Base-by-base conservation (phyloP, 2,329 filamentous ascomycete genomes). In the Diaporthe sp. region DNA sequence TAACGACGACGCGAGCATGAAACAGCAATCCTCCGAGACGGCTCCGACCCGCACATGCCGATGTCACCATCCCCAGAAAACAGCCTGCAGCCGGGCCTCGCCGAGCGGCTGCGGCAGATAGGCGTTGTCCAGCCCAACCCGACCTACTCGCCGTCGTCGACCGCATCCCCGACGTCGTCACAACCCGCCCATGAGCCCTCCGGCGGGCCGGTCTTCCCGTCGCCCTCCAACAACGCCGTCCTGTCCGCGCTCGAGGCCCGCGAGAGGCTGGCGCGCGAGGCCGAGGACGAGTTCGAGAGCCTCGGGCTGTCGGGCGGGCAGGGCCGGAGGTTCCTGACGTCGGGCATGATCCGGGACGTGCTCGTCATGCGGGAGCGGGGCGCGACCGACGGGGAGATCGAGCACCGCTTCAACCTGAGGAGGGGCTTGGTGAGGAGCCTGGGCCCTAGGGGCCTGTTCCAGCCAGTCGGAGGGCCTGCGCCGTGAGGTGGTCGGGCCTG, bases 51-150 rank as follows among this genome's bases (percentile, higher is more conserved):
- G n/a, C 85, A 88, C 78, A 79, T 81, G 49, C 77, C 81, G 15
- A 79, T 81, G 49, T 77, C 81, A 17, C 28, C 81, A n/a, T 6
- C 55, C 31, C 79, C 82, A 55, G 78, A 78, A 7, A 46, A 34
- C 25, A 73, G 71, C 71, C 79, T 83, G 25, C 82, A 84, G 60
- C 80, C 84, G n/a, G 86, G 83, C 77, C 91, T 90, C 81, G 87
- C 89, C 12, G 82, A 83, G 67, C 88, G 90, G 22, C 85, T 91
- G 7, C 85, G 85, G 37, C 82, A 88, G 77, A 90, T 91, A 86
- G 90, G 89, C 79, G 83, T 90, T 42, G 89, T 86, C 12, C 85
- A 88, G 62, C 89, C 90, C 6, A 89, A 88, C 77, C 89, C 89
- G 42, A 90, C 87, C 6, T 87, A 85, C 62, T 90, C 89, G 8